A percentile compares a stretch with the other conserved stretches of the same genome.
Conservation (phyloP, 2,329 filamentous ascomycete genomes). For the Claviceps maximensis region DNA sequence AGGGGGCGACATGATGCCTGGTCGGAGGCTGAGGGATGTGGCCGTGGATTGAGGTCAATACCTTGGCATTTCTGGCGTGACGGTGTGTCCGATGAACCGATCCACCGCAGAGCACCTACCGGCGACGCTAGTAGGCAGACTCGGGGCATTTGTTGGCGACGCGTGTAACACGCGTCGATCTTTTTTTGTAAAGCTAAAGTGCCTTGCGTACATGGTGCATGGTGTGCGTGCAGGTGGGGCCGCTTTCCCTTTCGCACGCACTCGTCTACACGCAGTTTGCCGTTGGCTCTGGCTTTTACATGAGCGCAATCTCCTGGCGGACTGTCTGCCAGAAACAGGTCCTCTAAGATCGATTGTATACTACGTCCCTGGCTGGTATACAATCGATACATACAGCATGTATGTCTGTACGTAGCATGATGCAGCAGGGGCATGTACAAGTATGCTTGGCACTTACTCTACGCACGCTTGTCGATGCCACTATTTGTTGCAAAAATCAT, state of each 20-base stretch:
- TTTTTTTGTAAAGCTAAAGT: too few relatives aligned
- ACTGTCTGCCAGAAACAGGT: background rate
- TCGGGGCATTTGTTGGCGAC: background rate
- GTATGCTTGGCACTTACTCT: too few relatives aligned
- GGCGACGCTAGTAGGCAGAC: background rate
- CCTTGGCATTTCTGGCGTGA: background rate
- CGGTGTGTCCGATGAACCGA: background rate
- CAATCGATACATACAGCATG: too few relatives aligned
- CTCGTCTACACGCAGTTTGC: too few relatives aligned
- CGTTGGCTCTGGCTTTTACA: background rate
- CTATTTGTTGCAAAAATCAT: background rate
- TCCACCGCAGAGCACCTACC: background rate
- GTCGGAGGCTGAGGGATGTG: background rate
- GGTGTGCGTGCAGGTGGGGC: background rate
- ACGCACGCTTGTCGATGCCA: background rate
- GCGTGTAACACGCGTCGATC: background rate
- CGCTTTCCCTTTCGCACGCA: background rate
- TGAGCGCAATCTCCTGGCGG: background rate
- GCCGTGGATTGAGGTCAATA: background rate
- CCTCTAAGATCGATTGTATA: background rate
- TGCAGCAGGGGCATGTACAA: background rate
- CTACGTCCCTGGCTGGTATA: too few relatives aligned
- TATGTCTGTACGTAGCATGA: too few relatives aligned
- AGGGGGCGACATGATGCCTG: constrained; percentile 15
- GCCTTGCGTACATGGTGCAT: too few relatives aligned